Evolutionary conservation across 768 basidiomycete species (phyloP).

Genomic region (Collybia nuda): DNA sequence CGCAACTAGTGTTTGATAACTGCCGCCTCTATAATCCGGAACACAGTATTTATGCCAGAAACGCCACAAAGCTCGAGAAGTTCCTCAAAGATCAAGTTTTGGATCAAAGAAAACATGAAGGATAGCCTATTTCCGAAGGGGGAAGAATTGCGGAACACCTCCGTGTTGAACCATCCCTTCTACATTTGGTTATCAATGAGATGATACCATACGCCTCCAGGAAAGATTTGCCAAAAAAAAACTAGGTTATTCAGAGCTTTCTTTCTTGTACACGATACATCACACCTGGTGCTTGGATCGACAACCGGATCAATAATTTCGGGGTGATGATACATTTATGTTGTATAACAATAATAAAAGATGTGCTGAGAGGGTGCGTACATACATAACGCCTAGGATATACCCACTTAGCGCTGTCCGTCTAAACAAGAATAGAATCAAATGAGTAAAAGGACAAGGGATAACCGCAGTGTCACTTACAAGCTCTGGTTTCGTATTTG

Average conservation of each 20-base stretch:
- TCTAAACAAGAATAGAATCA: conserved; percentile 29
- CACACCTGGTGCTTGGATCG: too few relatives aligned
- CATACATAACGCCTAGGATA: too few relatives aligned
- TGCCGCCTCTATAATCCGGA: conserved; percentile 88
- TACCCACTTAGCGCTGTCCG: conserved; percentile 43
- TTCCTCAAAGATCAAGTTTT: conserved; percentile 59
- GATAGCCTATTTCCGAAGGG: neutral
- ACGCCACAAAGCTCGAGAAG: conserved; percentile 83
- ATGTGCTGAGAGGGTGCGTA: neutral
- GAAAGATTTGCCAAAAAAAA: too few relatives aligned
- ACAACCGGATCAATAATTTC: neutral
- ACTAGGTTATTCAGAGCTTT: too few relatives aligned
- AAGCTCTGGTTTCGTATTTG: conserved; percentile 46
- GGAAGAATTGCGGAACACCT: too few relatives aligned
- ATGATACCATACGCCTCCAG: too few relatives aligned
- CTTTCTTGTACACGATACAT: too few relatives aligned
- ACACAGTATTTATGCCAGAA: conserved; percentile 74
- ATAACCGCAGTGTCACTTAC: conserved; percentile 25
- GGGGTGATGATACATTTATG: neutral
- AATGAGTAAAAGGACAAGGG: neutral
- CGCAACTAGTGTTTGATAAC: conserved; percentile 85
- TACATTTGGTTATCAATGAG: too few relatives aligned
- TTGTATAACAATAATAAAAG: neutral
- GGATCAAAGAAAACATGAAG: conserved; percentile 29
- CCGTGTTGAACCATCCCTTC: too few relatives aligned